Percentiles rank a stretch among this genome's conserved stretches.
Evolutionary conservation across 805 yeast genomes (phyloP).

Genomic region (Wickerhamomyces sydowiorum): DNA sequence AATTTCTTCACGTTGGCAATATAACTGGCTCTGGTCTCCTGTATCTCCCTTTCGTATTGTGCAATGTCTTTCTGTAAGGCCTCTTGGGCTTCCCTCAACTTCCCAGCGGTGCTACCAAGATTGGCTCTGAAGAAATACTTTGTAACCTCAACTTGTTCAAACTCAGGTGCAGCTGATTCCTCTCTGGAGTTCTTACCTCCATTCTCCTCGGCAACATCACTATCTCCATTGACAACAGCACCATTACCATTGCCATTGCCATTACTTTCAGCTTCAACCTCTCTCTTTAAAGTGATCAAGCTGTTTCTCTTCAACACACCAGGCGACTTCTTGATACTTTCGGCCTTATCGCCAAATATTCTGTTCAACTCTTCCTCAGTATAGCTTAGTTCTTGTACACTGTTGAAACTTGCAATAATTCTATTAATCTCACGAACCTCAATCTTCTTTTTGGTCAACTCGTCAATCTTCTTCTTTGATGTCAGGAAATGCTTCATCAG

Average conservation of each 20-base stretch:
- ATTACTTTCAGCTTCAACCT: neutral
- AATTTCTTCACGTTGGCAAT: conserved; percentile 4
- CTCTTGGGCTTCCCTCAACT: neutral
- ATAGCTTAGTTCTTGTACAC: neutral
- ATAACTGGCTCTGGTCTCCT: conserved; percentile 3
- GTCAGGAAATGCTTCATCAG: conserved; percentile 7
- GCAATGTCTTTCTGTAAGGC: conserved; percentile 1
- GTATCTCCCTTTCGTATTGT: conserved; percentile 5
- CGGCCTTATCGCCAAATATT: conserved; percentile 9
- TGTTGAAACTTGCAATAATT: conserved; percentile 5
- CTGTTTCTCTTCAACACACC: neutral
- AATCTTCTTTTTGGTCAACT: conserved; percentile 8
- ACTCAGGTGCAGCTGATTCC: neutral
- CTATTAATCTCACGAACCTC: conserved; percentile 14
- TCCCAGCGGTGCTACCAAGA: neutral
- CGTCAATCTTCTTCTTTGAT: conserved; percentile 10
- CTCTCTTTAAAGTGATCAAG: neutral
- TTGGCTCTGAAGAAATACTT: conserved; percentile 2
- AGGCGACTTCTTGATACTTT: conserved; percentile 1
- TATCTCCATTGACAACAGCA: neutral
- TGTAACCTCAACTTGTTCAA: neutral
- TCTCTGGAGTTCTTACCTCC: neutral
- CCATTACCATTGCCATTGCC: neutral
- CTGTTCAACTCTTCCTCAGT: conserved; percentile 11
- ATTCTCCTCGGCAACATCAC: neutral